Conservation (phyloP, 1,284 basidiomycete species). For the Rhodotorula sp. region DNA sequence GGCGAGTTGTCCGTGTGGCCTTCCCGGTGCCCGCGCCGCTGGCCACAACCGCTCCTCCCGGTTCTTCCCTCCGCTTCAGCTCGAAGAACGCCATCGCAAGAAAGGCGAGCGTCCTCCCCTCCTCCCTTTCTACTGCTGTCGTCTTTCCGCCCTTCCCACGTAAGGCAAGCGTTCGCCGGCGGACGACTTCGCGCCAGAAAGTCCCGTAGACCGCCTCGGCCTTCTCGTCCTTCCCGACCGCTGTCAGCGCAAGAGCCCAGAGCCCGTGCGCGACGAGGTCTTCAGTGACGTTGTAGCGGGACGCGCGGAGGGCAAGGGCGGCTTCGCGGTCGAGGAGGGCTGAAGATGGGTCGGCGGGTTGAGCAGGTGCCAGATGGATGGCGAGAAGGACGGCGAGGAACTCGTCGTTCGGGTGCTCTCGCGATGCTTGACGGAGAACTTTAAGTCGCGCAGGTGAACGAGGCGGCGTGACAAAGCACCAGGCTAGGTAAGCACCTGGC, state of each 20-base stretch:
- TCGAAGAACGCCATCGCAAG: constrained; percentile 25
- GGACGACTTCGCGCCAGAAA: background rate
- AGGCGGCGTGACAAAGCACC: constrained; percentile 6
- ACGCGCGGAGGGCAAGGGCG: background rate
- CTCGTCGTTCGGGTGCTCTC: constrained; percentile 12
- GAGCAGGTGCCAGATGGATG: background rate
- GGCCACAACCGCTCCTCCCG: background rate
- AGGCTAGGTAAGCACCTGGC: constrained; percentile 4
- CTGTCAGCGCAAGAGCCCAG: constrained; percentile 5
- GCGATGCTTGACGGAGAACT: constrained; percentile 9
- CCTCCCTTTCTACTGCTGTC: background rate
- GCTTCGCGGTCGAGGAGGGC: background rate
- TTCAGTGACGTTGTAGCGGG: background rate
- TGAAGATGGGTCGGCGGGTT: background rate
- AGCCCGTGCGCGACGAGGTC: constrained; percentile 14
- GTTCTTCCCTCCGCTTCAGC: background rate
- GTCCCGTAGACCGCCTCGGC: background rate
- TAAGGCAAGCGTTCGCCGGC: background rate
- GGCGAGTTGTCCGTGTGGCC: background rate
- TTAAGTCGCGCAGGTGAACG: background rate
- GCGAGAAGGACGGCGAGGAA: constrained; percentile 17
- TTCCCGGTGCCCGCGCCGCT: background rate
- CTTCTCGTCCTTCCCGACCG: background rate
- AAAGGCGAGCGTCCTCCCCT: constrained; percentile 7
- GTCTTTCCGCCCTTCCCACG: background rate